Percentiles rank a stretch among this genome's conserved stretches.
These are phyloP conservation scores for Ustilago trichophora DNA, from an alignment of 1,284 basidiomycete species.

Conservation along the genomic window DNA sequence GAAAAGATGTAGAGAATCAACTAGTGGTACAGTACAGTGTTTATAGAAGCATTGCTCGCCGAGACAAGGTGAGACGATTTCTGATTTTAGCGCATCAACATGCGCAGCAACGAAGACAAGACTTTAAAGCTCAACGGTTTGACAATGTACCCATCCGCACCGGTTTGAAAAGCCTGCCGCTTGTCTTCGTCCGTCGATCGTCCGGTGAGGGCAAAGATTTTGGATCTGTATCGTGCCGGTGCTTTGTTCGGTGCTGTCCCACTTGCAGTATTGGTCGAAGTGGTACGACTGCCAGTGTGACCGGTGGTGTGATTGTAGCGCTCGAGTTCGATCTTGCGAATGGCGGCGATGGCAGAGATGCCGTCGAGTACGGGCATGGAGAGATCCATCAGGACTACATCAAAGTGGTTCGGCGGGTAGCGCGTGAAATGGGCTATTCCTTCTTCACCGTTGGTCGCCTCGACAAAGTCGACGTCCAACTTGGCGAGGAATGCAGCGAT, in stretches of 20 bases:
- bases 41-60: too few relatives aligned
- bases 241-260: slow-evolving; percentile 4
- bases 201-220: slow-evolving; percentile 89
- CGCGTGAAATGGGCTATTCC: slow-evolving; percentile 46
- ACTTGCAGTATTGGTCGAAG: background rate
- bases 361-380: slow-evolving; percentile 91
- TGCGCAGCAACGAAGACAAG: slow-evolving; percentile 42
- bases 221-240: slow-evolving; percentile 60
- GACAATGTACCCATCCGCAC: slow-evolving; percentile 91
- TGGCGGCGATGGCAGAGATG: slow-evolving; percentile 82
- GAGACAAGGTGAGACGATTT: too few relatives aligned
- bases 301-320: slow-evolving; percentile 60
- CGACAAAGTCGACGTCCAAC: slow-evolving; percentile 47
- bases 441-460: slow-evolving; percentile 57
- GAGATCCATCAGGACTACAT: slow-evolving; percentile 73
- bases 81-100: slow-evolving; percentile 40
- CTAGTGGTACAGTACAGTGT: too few relatives aligned
- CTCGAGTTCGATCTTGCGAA: slow-evolving; percentile 78
- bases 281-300: background rate
- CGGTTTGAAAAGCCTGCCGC: slow-evolving; percentile 85
- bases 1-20: too few relatives aligned
- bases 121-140: slow-evolving; percentile 55
- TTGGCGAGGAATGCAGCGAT: slow-evolving; percentile 51
- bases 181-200: slow-evolving; percentile 93
- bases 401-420: slow-evolving; percentile 49